Base-by-base conservation (phyloP, 805 yeast genomes). In the Starmerella vitae region DNA sequence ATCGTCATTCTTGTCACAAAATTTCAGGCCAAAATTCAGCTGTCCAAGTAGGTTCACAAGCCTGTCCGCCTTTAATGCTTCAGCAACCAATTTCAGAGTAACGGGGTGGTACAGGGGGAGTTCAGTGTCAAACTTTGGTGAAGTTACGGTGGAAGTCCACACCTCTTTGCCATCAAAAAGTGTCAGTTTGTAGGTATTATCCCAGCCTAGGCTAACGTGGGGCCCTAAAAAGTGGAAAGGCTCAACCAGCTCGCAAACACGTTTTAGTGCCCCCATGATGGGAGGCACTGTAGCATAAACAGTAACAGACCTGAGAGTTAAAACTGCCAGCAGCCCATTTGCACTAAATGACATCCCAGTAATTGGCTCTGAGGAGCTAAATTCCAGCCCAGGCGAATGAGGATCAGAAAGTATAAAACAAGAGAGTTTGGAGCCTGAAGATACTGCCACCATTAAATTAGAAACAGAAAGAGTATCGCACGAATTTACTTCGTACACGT, bases 81-180 rank as follows among this genome's bases (percentile, higher is more conserved):
- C 75, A 15, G 86, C 56, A 4, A 76, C 63, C 56, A 86, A 94
- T 33, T 84, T 76, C 34, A 86, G 58, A 38, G 83, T 69, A 56
- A 85, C 94, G 0, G 97, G 97, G 53, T 88, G 96, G 50, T 82
- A 86, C 1, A 84, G 61, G 0, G 96, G 95, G 13, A 88, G 57
- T 0, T 93, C 24, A 8, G 30, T 4, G 28, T 26, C 17, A 14
- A 37, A 20, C 3, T 22, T 22, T n/a, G 17, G 18, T 14, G 7
- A 8, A 14, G 6, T 6, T 12, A 12, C 14, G 7, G n/a, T 14
- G 14, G 14, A 8, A 14, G 10, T 7, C 30, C 30, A 27, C 7
- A 27, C 30, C 14, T 27, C 17, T 14, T 27, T 27, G 7, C 30
- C 30, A 14, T 27, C 30, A 14, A 27, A 27, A 12, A 27, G 14